Conservation (phyloP, 345 rosid species). For the Kernera saxatilis region DNA sequence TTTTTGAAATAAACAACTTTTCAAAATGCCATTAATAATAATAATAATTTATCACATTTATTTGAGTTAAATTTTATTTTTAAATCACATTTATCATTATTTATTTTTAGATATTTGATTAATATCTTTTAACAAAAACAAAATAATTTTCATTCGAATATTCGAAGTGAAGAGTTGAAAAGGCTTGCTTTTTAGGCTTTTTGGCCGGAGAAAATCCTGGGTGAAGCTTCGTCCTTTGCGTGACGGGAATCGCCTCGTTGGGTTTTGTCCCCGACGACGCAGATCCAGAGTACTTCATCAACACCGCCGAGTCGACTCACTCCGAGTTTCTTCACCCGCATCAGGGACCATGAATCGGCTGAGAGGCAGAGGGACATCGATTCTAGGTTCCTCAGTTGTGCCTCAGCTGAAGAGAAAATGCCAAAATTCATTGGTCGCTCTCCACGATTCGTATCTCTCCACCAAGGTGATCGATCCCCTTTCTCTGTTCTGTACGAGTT, state of each 20-base stretch:
- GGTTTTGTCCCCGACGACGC: neutral
- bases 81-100: neutral
- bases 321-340: neutral
- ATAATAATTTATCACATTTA: too few relatives aligned
- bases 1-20: too few relatives aligned
- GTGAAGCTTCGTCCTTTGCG: neutral
- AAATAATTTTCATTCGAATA: neutral
- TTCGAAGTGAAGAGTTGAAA: neutral
- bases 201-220: slow-evolving; percentile 4
- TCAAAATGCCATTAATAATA: too few relatives aligned
- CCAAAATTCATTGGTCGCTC: slow-evolving; percentile 63
- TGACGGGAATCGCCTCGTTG: slow-evolving; percentile 7
- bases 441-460: slow-evolving; percentile 76
- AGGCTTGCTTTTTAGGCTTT: neutral
- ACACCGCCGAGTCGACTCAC: neutral
- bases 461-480: slow-evolving; percentile 47
- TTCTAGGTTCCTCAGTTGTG: slow-evolving; percentile 37
- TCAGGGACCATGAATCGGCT: slow-evolving; percentile 51
- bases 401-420: slow-evolving; percentile 67
- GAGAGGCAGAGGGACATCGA: slow-evolving; percentile 48
- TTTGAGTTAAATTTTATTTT: too few relatives aligned
- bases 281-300: neutral
- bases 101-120: neutral
- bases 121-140: neutral
- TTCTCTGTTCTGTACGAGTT: neutral